Percentiles rank a stretch among this genome's conserved stretches.
phyloP scores from a whole-genome alignment of 371 early-diverging fungal species.

The Parasitella parasitica region DNA sequence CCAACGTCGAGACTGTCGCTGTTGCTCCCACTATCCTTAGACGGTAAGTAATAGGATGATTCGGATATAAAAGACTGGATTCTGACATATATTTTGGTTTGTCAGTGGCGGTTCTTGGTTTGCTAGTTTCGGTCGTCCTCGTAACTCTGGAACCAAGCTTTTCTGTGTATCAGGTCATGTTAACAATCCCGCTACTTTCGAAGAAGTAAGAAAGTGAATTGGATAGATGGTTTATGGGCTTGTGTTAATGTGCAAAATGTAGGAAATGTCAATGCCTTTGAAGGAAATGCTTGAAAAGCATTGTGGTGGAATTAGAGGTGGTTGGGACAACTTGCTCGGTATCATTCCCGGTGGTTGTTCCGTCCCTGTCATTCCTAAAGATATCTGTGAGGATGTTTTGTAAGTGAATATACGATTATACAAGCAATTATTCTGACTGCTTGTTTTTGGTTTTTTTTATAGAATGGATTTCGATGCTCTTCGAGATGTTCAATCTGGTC shows the following conservation, averaged over 20 bases:
- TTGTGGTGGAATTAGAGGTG: slow-evolving; percentile 96
- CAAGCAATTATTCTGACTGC: neutral
- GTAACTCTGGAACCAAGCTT: slow-evolving; percentile 95
- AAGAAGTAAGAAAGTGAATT: slow-evolving; percentile 57
- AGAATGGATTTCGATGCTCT: slow-evolving; percentile 98
- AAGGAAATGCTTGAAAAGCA: slow-evolving; percentile 94
- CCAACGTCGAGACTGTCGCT: slow-evolving; percentile 98
- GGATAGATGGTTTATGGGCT: neutral
- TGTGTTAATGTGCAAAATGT: neutral
- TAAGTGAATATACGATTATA: slow-evolving; percentile 14
- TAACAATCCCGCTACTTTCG: slow-evolving; percentile 96
- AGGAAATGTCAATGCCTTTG: slow-evolving; percentile 95
- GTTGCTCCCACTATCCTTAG: slow-evolving; percentile 96
- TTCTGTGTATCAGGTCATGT: slow-evolving; percentile 98
- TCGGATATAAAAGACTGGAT: neutral
- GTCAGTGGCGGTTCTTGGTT: slow-evolving; percentile 95
- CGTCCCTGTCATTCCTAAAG: slow-evolving; percentile 88
- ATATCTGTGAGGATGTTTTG: slow-evolving; percentile 88
- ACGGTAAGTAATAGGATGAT: slow-evolving; percentile 37
- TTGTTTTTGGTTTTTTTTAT: neutral
- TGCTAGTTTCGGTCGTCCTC: slow-evolving; percentile 89
- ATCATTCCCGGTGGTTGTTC: slow-evolving; percentile 98
- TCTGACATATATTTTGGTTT: neutral
- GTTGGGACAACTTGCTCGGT: slow-evolving; percentile 98
- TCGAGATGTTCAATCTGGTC: slow-evolving; percentile 89